Evolutionary conservation across 768 basidiomycete genomes (phyloP), one percentile per base, ranked within the genome.

Genomic region (Clavaria fumosa): DNA sequence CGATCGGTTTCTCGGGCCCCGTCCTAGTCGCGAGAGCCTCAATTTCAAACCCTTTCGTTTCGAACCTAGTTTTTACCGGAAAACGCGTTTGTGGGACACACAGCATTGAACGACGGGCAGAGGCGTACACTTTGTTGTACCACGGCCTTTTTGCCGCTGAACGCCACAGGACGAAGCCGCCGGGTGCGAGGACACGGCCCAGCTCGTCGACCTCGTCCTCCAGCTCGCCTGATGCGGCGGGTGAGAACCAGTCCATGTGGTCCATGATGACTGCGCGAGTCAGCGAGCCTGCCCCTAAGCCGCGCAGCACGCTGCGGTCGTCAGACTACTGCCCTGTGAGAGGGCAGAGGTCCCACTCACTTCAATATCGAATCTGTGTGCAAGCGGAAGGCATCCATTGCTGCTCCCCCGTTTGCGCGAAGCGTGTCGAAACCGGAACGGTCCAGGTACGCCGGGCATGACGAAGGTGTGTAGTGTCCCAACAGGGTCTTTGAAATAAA

Each of bases 221-320:
- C 1, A 61, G 56, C 6, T 67, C 63, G 26, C 53, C 51, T 11
- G 66, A 59, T 3, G 64, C 62, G 0, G 70, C 70, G 0, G 62
- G 45, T n/a, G n/a, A n/a, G 37, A 72, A 69, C 63, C 68, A 72
- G 45, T 76, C 75, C 34, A 78, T 61, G 34, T 74, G 72, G 52
- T 82, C 79, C 79, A 81, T 81, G 40, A 80, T 61, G 20, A 80
- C 64, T 7, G 70, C 68, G 19, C 74, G 68, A 23, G 75, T 79
- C 31, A 79, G 59, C 5, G 68, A 69, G 22, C 56, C 56, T 31
- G 38, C 38, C 6, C 47, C 39, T 23, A 62, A 43, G 23, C 60
- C 59, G 15, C 49, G 54, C 17, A 62, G 46, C 9, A 60, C 57
- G 35, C 56, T 60, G 37, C 19, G 26, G 35, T 31, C 9, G 26